phyloP scores from a whole-genome alignment of 2,329 filamentous ascomycete species.

The Xylariaceae sp. region DNA sequence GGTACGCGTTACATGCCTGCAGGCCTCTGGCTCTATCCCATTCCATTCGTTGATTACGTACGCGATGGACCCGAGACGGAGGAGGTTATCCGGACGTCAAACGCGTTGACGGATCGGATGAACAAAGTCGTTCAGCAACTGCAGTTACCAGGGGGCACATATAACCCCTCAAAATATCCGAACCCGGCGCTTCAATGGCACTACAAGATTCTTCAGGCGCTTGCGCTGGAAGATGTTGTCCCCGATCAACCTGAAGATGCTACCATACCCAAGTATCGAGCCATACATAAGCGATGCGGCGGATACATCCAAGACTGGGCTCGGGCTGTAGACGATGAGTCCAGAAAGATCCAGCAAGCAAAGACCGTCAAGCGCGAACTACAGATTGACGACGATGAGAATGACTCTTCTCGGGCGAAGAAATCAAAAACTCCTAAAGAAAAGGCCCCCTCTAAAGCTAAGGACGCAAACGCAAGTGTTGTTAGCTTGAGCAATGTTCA shows the following conservation, averaged over 20 bases:
- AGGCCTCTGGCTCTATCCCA: conserved; percentile 80
- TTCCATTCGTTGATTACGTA: conserved; percentile 87
- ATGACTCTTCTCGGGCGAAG: conserved; percentile 41
- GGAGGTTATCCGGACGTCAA: conserved; percentile 52
- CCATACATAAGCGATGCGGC: conserved; percentile 85
- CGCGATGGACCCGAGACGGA: conserved; percentile 63
- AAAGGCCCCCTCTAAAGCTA: conserved; percentile 28
- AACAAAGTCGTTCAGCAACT: conserved; percentile 75
- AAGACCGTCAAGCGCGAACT: conserved; percentile 49
- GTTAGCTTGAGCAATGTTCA: conserved; percentile 41
- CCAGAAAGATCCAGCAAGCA: conserved; percentile 34
- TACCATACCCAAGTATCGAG: conserved; percentile 76
- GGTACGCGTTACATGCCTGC: conserved; percentile 69
- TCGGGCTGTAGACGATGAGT: conserved; percentile 56
- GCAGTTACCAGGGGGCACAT: conserved; percentile 78
- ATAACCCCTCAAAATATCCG: conserved; percentile 81
- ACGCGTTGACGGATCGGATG: conserved; percentile 75
- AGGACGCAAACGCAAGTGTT: conserved; percentile 27
- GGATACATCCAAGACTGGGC: conserved; percentile 75
- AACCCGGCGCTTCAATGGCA: conserved; percentile 96
- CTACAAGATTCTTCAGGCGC: conserved; percentile 85
- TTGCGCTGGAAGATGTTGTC: conserved; percentile 87
- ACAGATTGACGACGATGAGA: conserved; percentile 35
- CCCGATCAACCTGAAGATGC: conserved; percentile 69
- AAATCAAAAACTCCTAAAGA: conserved; percentile 36